A percentile compares a stretch with the other conserved stretches of the same genome.
phyloP scores from a whole-genome alignment of 305 asterid species.

The Solanum aculeatissimum region DNA sequence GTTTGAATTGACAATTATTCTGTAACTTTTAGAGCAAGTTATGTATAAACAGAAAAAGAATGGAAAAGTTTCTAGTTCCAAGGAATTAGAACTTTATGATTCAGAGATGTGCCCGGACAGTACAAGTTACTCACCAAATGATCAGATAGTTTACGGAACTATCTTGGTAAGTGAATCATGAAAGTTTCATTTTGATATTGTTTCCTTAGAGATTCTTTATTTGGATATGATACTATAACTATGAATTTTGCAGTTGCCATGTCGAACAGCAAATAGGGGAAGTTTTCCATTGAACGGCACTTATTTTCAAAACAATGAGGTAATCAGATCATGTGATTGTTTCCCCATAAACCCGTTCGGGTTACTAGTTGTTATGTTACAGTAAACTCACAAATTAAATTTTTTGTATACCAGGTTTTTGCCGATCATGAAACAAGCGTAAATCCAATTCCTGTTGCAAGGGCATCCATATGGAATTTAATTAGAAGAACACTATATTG shows the following conservation, averaged over 20 bases:
- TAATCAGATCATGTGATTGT: neutral
- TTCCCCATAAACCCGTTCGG: neutral
- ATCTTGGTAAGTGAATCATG: constrained; percentile 30
- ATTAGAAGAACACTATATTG: constrained; percentile 15
- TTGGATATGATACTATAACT: neutral
- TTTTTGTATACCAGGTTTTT: constrained; percentile 27
- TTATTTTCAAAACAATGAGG: constrained; percentile 61
- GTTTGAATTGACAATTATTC: neutral
- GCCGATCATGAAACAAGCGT: constrained; percentile 36
- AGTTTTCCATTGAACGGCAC: constrained; percentile 50
- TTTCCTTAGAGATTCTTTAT: neutral
- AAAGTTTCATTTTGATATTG: neutral
- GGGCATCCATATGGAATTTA: constrained; percentile 13
- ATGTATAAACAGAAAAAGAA: neutral
- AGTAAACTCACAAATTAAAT: neutral
- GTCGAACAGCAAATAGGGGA: constrained; percentile 37
- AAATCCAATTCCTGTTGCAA: constrained; percentile 19
- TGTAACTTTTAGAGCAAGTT: neutral
- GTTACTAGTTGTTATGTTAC: neutral
- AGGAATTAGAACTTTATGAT: neutral
- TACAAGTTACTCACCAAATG: neutral
- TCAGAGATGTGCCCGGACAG: neutral
- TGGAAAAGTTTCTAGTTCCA: neutral
- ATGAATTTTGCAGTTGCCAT: constrained; percentile 12
- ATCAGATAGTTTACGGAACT: constrained; percentile 24